Evolutionary conservation across 257 asterid species (phyloP).

Genomic region (Solanum medicagineum): DNA sequence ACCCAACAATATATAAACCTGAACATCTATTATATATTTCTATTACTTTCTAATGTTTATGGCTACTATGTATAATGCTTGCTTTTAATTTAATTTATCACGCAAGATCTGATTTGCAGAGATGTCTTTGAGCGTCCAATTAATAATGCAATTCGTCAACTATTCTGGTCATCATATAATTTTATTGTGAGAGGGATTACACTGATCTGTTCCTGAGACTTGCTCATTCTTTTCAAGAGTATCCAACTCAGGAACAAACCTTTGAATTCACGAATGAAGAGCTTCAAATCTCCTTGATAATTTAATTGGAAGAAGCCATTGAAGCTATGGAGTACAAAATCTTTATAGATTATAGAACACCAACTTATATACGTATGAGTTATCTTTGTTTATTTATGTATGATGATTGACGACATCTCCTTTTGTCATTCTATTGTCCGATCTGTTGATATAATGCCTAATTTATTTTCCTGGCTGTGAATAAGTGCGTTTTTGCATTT

Average conservation of each 20-base stretch:
- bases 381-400: background rate
- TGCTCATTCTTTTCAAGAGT: slow-evolving; percentile 9
- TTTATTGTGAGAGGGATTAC: background rate
- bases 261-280: slow-evolving; percentile 18
- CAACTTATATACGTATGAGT: background rate
- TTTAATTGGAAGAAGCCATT: slow-evolving; percentile 24
- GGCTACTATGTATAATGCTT: background rate
- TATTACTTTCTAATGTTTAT: background rate
- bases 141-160: too few species aligned
- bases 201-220: slow-evolving; percentile 3
- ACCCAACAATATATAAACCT: background rate
- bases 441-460: background rate
- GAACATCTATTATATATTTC: background rate
- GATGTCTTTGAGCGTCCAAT: background rate
- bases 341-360: background rate
- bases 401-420: background rate
- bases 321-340: too few species aligned
- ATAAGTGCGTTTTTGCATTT: background rate
- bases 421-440: background rate
- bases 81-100: slow-evolving; percentile 2
- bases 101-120: slow-evolving; percentile 48
- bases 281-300: slow-evolving; percentile 17
- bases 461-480: background rate
- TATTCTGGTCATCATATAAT: background rate
- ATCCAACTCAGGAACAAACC: background rate